Base-by-base conservation (phyloP, 179 eudicot genomes). In the Vitellaria paradoxa region DNA sequence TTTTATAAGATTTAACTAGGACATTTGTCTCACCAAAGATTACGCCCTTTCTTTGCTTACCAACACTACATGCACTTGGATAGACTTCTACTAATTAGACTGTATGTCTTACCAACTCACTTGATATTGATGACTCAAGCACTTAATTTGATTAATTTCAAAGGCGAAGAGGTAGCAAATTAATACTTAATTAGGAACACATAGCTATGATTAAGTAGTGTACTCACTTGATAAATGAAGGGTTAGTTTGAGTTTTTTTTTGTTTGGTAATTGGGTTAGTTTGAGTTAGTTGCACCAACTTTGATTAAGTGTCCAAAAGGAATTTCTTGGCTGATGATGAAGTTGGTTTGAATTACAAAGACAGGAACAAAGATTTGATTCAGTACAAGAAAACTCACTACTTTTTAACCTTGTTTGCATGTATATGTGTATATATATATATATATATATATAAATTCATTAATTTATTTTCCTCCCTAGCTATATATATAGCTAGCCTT, bases 281-380 rank as follows among this genome's bases (percentile, higher is more conserved):
- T 46, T 24, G 46, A 66, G 77, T 79, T 79, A 67, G 81, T 74
- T 79, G 77, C 47, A 74, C 65, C 81, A 66, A 73, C 81, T 42
- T 66, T 65, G 63, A 64, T 26, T 18, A 10, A n/a, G 17, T 17
- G 66, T 15, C 30, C 67, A 20, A 21, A 64, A 65, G 61, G 40
- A 49, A 46, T 37, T n/a, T 26, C 45, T 26, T 30, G 37, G 2
- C 37, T 60, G 20, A 63, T 26, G 53, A 62, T 50, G 52, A 57
- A 52, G 78, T 74, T 67, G 74, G 82, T 68, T 26, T 9, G 74
- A 67, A 73, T 26, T 30, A 74, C n/a, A 42, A 53, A 68, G 47
- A 68, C 53, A 45, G 26, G 26, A 49, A 78, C 80, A 70, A 46
- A 46, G 2, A 37, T 0, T 40, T 37, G n/a, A 57, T 62, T 65